phyloP scores from a whole-genome alignment of 345 rosid species.

The Limnanthes douglasii region DNA sequence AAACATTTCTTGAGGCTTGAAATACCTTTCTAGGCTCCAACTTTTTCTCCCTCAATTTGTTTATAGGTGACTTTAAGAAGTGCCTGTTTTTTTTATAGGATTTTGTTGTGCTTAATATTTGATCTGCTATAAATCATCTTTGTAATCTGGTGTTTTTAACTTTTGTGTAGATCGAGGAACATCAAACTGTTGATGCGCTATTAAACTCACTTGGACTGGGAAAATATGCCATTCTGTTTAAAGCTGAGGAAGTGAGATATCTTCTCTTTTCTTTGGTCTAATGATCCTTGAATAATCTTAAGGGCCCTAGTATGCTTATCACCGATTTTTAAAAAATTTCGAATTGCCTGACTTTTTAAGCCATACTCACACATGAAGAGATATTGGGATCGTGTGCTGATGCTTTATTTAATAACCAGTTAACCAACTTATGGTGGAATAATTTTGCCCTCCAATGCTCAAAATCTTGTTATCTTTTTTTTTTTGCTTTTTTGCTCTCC shows the following conservation, averaged over 20 bases:
- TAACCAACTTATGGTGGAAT: background rate
- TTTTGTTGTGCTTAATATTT: no score
- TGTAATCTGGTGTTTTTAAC: no score
- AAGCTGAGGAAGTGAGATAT: constrained; percentile 85
- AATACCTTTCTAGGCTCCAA: no score
- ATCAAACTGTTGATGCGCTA: constrained; percentile 67
- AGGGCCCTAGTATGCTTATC: no score
- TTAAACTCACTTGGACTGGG: constrained; percentile 60
- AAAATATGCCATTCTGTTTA: constrained; percentile 55
- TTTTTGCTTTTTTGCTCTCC: background rate
- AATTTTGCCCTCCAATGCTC: no score
- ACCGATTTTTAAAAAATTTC: background rate
- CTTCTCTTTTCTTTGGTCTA: constrained; percentile 5
- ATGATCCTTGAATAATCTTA: background rate
- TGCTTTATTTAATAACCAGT: background rate
- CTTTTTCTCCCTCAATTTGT: no score
- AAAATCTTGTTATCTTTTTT: background rate
- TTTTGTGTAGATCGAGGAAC: constrained; percentile 43
- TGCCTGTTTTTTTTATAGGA: no score
- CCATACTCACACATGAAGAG: background rate
- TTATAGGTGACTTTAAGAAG: no score
- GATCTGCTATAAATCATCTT: no score
- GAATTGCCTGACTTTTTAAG: background rate
- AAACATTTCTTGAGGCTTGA: no score
- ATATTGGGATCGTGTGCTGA: background rate